Percentiles rank a stretch among this genome's conserved stretches.
Evolutionary conservation across 768 basidiomycete genomes (phyloP).

Genomic region (Chalciporus piperatus): DNA sequence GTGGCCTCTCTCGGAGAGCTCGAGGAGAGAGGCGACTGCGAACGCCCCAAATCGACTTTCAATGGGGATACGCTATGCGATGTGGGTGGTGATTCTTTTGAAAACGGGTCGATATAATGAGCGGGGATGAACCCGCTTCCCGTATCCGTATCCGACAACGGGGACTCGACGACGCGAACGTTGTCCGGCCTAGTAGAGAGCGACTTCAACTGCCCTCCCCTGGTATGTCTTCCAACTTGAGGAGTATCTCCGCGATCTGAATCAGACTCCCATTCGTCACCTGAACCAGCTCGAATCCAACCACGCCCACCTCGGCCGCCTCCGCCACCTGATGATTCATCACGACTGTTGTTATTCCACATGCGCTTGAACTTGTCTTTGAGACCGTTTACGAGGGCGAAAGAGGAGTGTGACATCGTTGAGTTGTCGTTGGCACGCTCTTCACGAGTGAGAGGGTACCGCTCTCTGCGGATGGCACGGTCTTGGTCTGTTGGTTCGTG

Average conservation of each 20-base stretch:
- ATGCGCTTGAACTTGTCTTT: conserved; percentile 25
- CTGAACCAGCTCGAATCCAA: conserved; percentile 50
- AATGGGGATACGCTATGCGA: conserved; percentile 1
- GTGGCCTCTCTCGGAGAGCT: conserved; percentile 22
- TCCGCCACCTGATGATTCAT: background rate
- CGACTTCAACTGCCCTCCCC: background rate
- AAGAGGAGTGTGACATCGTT: conserved; percentile 13
- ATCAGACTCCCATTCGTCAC: conserved; percentile 46
- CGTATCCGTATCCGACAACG: conserved; percentile 23
- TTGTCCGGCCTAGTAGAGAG: conserved; percentile 5
- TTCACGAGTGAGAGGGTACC: conserved; percentile 27
- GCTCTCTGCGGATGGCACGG: conserved; percentile 34
- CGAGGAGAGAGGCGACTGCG: conserved; percentile 32
- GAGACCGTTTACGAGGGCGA: conserved; percentile 17
- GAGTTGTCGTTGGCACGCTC: conserved; percentile 16
- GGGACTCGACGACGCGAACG: conserved; percentile 24
- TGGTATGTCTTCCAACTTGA: background rate
- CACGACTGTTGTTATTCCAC: conserved; percentile 26
- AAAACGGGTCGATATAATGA: conserved; percentile 21
- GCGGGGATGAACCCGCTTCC: conserved; percentile 8
- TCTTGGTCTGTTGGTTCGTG: conserved; percentile 43
- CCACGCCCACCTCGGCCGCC: conserved; percentile 35
- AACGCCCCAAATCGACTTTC: conserved; percentile 10
- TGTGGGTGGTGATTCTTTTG: conserved; percentile 12
- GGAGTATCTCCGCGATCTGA: conserved; percentile 16